These are phyloP conservation scores for Cerioporus squamosus DNA, from an alignment of 1,284 basidiomycete genomes.

Conservation along the genomic window DNA sequence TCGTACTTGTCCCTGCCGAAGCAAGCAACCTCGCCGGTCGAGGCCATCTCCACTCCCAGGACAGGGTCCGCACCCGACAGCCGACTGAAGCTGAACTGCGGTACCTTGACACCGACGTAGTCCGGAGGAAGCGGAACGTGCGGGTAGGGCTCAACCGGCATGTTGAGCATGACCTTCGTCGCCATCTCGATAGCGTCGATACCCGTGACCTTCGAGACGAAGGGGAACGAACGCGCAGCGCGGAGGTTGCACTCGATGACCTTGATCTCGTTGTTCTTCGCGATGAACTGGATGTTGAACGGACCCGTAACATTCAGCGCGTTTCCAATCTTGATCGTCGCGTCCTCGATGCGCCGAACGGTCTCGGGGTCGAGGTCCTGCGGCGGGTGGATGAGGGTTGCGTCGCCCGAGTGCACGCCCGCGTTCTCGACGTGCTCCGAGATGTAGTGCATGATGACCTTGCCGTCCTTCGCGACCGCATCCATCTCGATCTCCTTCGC, in stretches of 20 bases:
- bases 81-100: slow-evolving; percentile 97
- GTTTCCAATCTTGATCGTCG: slow-evolving; percentile 95
- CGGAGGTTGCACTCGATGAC: slow-evolving; percentile 99
- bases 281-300: slow-evolving; percentile 99
- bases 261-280: slow-evolving; percentile 99
- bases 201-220: slow-evolving; percentile 98
- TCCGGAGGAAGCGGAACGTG: slow-evolving; percentile 85
- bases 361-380: slow-evolving; percentile 98
- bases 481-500: slow-evolving; percentile 99
- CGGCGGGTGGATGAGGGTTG: slow-evolving; percentile 96
- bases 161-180: slow-evolving; percentile 95
- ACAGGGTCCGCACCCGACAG: slow-evolving; percentile 97
- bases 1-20: slow-evolving; percentile 99
- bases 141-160: slow-evolving; percentile 91
- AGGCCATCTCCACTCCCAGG: slow-evolving; percentile 99
- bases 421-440: slow-evolving; percentile 99
- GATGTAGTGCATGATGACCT: slow-evolving; percentile 99
- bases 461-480: slow-evolving; percentile 95
- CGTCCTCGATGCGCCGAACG: slow-evolving; percentile 94
- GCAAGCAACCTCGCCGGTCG: slow-evolving; percentile 99
- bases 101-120: slow-evolving; percentile 98
- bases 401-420: slow-evolving; percentile 97
- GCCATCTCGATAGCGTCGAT: slow-evolving; percentile 98
- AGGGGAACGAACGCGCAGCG: slow-evolving; percentile 98
- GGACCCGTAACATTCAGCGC: slow-evolving; percentile 99